These are phyloP conservation scores for Candida ortonii DNA, from an alignment of 805 yeast genomes.

Conservation along the genomic window DNA sequence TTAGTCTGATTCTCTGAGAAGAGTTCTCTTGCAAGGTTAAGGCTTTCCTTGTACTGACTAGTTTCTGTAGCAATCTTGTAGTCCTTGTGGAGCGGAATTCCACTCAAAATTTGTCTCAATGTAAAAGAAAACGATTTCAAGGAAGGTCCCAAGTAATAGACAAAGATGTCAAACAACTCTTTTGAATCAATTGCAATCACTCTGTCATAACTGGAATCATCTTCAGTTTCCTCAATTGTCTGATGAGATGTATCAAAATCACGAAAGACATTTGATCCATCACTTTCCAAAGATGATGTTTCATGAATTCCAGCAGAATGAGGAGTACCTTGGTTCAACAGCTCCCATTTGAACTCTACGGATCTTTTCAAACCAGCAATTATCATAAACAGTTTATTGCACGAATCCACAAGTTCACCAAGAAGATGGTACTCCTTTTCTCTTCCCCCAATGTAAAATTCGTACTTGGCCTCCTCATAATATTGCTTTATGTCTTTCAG, in stretches of 20 bases:
- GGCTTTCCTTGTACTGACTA: slow-evolving; percentile 43
- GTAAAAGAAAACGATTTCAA: slow-evolving; percentile 64
- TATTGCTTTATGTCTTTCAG: slow-evolving; percentile 38
- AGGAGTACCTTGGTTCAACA: slow-evolving; percentile 39
- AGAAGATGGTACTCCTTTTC: slow-evolving; percentile 51
- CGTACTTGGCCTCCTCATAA: slow-evolving; percentile 61
- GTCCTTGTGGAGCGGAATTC: slow-evolving; percentile 51
- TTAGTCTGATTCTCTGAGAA: slow-evolving; percentile 54
- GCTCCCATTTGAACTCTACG: slow-evolving; percentile 61
- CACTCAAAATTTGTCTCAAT: slow-evolving; percentile 56
- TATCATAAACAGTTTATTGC: slow-evolving; percentile 50
- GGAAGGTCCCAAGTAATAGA: slow-evolving; percentile 69
- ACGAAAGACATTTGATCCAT: no score
- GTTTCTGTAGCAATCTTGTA: slow-evolving; percentile 38
- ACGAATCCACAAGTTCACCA: slow-evolving; percentile 46
- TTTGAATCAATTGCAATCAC: slow-evolving; percentile 29
- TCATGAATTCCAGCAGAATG: no score
- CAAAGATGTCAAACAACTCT: slow-evolving; percentile 64
- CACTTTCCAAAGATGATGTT: slow-evolving; percentile 14
- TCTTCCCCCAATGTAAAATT: slow-evolving; percentile 51
- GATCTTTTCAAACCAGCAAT: slow-evolving; percentile 68
- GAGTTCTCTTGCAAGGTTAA: slow-evolving; percentile 50
- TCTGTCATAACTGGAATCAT: slow-evolving; percentile 28
- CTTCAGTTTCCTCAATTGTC: no score
- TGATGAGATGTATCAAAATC: no score